A percentile compares a stretch with the other conserved stretches of the same genome.
These are phyloP conservation scores for Vitis hybrid DNA, from an alignment of 177 flowering plant species.

Conservation along the genomic window DNA sequence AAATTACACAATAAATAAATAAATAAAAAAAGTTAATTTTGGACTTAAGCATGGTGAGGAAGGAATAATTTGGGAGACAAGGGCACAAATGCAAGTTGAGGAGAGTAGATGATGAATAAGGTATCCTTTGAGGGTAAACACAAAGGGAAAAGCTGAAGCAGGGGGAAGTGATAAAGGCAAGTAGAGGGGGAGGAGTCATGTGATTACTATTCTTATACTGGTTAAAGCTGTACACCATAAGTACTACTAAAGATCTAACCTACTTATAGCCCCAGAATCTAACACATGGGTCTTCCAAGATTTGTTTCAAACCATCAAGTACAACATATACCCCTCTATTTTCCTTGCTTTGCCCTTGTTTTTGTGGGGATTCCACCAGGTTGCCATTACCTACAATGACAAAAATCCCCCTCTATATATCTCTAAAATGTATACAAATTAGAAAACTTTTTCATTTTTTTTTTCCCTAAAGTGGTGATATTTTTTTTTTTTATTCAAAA, in stretches of 20 bases:
- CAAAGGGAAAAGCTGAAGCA: no score
- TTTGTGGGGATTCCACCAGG: background rate
- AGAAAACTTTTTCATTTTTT: background rate
- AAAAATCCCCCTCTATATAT: background rate
- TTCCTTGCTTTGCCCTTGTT: background rate
- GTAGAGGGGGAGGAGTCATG: constrained; percentile 14
- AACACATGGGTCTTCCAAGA: constrained; percentile 26
- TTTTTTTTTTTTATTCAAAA: no score
- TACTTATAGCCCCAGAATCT: constrained; percentile 26
- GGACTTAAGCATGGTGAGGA: no score
- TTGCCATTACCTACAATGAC: background rate
- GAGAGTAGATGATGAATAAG: no score
- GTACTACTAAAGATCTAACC: constrained; percentile 13
- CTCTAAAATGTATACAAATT: no score
- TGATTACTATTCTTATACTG: constrained; percentile 20
- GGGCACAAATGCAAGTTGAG: no score
- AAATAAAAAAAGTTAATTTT: no score
- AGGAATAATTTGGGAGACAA: no score
- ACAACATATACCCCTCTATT: constrained; percentile 20
- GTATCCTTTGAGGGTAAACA: no score
- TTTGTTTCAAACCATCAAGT: constrained; percentile 13
- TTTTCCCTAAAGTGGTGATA: background rate
- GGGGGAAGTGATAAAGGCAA: background rate
- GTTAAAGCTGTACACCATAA: constrained; percentile 30
- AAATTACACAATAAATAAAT: no score